These are phyloP conservation scores for Salix viminalis DNA, from an alignment of 345 rosid species.

Conservation along the genomic window DNA sequence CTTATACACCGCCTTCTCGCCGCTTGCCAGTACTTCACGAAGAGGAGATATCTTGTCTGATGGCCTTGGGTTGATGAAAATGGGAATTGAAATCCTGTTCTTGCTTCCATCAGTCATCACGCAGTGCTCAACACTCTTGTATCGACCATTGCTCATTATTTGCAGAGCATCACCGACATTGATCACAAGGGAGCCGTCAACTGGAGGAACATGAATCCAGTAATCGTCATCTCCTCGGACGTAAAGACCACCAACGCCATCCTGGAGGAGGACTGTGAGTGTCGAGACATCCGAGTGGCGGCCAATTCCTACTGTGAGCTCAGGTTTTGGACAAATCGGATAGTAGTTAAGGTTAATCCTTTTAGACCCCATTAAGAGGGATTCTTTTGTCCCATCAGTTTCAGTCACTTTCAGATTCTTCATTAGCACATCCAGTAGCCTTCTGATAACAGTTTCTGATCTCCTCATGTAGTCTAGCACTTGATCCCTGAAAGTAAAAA, in stretches of 20 bases:
- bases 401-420: neutral
- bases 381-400: slow-evolving; percentile 11
- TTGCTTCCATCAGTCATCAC: slow-evolving; percentile 13
- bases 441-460: neutral
- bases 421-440: neutral
- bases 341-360: slow-evolving; percentile 41
- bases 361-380: slow-evolving; percentile 34
- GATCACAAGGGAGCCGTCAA: slow-evolving; percentile 17
- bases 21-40: slow-evolving; percentile 20
- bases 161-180: slow-evolving; percentile 29
- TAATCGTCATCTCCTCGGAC: slow-evolving; percentile 28
- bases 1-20: slow-evolving; percentile 9
- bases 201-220: slow-evolving; percentile 26
- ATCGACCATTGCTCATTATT: slow-evolving; percentile 27
- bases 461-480: neutral
- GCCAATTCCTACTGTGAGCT: slow-evolving; percentile 38
- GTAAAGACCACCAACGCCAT: slow-evolving; percentile 40
- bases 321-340: slow-evolving; percentile 43
- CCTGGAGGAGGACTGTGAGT: slow-evolving; percentile 38
- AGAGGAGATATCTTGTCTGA: slow-evolving; percentile 16
- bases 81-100: slow-evolving; percentile 26
- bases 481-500: neutral
- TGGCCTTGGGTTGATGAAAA: slow-evolving; percentile 20
- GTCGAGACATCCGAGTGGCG: slow-evolving; percentile 40
- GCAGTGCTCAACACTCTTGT: slow-evolving; percentile 21